Base-by-base conservation (phyloP, 169 alveolate genomes). In the Plasmodium fragile region DNA sequence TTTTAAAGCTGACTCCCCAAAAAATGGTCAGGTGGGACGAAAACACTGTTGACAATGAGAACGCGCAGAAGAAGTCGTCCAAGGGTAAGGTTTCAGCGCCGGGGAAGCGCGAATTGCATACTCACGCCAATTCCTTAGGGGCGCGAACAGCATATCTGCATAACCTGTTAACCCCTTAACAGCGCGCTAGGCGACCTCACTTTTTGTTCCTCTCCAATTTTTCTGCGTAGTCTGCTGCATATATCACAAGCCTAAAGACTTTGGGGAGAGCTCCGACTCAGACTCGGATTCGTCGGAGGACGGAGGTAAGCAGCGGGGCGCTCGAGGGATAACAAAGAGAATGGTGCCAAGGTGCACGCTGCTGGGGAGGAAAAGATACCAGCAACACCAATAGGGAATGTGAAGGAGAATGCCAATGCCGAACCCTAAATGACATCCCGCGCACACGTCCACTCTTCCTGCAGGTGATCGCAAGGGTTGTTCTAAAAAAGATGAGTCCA, bases 201-300 rank as follows among this genome's bases (percentile, higher is more conserved):
- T 80, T 34, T 49, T 79, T 8, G 36, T 53, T 39, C 41, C 79
- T 8, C 36, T 73, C 8, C 13, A 0, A 10, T 22, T 30, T 81
- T 28, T 28, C 41, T 32, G 30, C 7, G 70, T 18, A 70, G 94
- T 69, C 25, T 91, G 94, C 53, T 91, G 94, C 49, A 81, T 80
- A 69, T 91, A 91, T 41, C 91, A 91, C 43, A 91, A 71, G 59
- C 92, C 94, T 49, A 91, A 70, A 34, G 43, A 32, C 8, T 91
- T 91, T 69, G 94, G 92, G 52, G 94, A 91, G 75, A 91, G 94
- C 53, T 91, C 94, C 18, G 92, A 91, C 43, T 91, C 94, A 5
- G 91, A 81, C 59, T 81, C 79, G 45, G 78, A 55, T 59, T 81
- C 91, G 72, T 55, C 77, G 22, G 80, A 32, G 4, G 71, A 4